phyloP scores from a whole-genome alignment of 805 yeast species.

The Saccharomycopsis malanga region DNA sequence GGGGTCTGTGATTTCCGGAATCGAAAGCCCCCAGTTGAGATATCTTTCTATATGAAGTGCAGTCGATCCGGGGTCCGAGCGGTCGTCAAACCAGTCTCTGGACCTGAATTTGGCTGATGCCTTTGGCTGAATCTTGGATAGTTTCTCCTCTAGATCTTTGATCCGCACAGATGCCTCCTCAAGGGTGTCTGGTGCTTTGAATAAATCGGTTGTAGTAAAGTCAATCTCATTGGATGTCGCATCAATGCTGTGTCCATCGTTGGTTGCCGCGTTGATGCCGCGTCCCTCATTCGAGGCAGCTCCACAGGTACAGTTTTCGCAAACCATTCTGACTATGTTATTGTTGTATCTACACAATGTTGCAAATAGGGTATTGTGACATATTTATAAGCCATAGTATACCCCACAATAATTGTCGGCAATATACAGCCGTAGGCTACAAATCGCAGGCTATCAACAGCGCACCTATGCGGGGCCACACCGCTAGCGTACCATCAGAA shows the following conservation, averaged over 20 bases:
- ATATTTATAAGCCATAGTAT: too few species aligned
- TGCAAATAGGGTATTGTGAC: too few species aligned
- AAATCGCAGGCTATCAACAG: too few species aligned
- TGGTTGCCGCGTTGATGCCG: too few species aligned
- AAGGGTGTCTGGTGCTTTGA: conserved; percentile 18
- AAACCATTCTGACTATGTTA: conserved; percentile 23
- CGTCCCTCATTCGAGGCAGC: conserved; percentile 12
- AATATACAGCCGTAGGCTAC: too few species aligned
- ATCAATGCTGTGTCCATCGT: neutral
- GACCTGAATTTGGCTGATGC: conserved; percentile 23
- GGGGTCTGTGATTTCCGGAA: conserved; percentile 20
- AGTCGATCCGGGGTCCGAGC: conserved; percentile 24
- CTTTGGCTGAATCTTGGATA: conserved; percentile 3
- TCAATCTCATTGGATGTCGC: conserved; percentile 14
- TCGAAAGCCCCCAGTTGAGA: conserved; percentile 25
- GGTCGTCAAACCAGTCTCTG: conserved; percentile 25
- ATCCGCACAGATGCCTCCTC: conserved; percentile 22
- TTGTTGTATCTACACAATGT: too few species aligned
- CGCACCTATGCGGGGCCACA: too few species aligned
- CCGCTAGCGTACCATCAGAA: too few species aligned
- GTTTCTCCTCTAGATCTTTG: conserved; percentile 13
- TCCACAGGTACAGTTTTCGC: conserved; percentile 26
- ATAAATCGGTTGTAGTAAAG: too few species aligned
- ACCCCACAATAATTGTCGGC: too few species aligned
- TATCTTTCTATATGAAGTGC: conserved; percentile 26